Conservation (phyloP, 2,329 filamentous ascomycete genomes). For the Eutypa lata region DNA sequence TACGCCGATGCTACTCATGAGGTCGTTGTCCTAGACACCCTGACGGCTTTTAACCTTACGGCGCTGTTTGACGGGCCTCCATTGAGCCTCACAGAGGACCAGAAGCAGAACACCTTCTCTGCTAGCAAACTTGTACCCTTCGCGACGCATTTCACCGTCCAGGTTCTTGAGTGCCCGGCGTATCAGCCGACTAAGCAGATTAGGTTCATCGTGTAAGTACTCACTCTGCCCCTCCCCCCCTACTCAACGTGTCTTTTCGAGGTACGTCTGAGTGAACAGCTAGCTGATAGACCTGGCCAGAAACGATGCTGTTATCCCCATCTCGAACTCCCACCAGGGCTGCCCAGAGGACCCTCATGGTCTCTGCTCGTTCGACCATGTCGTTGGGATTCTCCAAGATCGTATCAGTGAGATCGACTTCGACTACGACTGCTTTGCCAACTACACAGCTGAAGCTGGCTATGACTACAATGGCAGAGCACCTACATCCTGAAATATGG, state of each 20-base stretch:
- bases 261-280: not conserved
- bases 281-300: slow-evolving; percentile 8
- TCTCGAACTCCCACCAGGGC: slow-evolving; percentile 24
- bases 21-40: too few species aligned
- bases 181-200: slow-evolving; percentile 30
- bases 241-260: not conserved
- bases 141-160: too few species aligned
- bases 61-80: too few species aligned
- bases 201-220: slow-evolving; percentile 29
- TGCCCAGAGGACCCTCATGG: slow-evolving; percentile 24
- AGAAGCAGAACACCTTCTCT: too few species aligned
- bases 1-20: too few species aligned
- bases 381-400: slow-evolving; percentile 25
- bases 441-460: slow-evolving; percentile 23
- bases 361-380: slow-evolving; percentile 30
- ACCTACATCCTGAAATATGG: slow-evolving; percentile 13
- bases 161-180: too few species aligned
- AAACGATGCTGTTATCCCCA: slow-evolving; percentile 31
- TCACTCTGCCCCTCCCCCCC: too few species aligned
- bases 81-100: too few species aligned
- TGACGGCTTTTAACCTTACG: too few species aligned
- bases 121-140: too few species aligned
- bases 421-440: slow-evolving; percentile 28
- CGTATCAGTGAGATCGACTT: slow-evolving; percentile 30
- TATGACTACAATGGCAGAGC: slow-evolving; percentile 29